A percentile compares a stretch with the other conserved stretches of the same genome.
phyloP scores from a whole-genome alignment of 2,329 filamentous ascomycete species.

The Aspergillus oerlinghausenensis region DNA sequence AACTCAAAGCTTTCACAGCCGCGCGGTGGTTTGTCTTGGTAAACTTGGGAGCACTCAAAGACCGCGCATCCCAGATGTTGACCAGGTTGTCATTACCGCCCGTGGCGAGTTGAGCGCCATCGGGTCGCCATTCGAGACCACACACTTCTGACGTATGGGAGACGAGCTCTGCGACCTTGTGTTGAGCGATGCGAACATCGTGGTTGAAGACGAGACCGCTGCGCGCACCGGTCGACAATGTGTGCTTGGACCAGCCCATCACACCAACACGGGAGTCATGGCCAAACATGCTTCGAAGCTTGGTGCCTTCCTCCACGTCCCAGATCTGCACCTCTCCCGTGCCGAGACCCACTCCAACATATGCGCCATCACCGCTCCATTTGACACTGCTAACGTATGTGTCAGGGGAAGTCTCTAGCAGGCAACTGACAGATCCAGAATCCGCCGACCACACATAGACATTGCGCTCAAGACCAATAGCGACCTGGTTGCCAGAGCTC shows the following conservation, averaged over 20 bases:
- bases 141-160: conserved; percentile 98
- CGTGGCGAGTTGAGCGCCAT: conserved; percentile 93
- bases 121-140: conserved; percentile 93
- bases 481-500: conserved; percentile 96
- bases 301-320: conserved; percentile 91
- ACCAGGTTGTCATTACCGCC: conserved; percentile 99
- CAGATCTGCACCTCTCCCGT: conserved; percentile 98
- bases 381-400: conserved; percentile 98
- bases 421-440: conserved; percentile 79
- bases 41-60: conserved; percentile 90
- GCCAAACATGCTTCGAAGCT: conserved; percentile 97
- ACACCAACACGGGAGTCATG: conserved; percentile 95
- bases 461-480: conserved; percentile 91
- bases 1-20: conserved; percentile 94
- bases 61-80: conserved; percentile 97
- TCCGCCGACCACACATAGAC: conserved; percentile 99
- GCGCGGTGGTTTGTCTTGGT: conserved; percentile 99
- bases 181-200: conserved; percentile 92
- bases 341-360: conserved; percentile 90
- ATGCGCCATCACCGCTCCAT: conserved; percentile 96
- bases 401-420: conserved; percentile 81
- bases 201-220: conserved; percentile 97
- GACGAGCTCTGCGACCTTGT: conserved; percentile 96
- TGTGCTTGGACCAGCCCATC: conserved; percentile 99
- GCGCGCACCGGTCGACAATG: conserved; percentile 89